A percentile compares a stretch with the other conserved stretches of the same genome.
Evolutionary conservation across 371 early-diverging fungal genomes (phyloP).

Genomic region (Rhizopus stolonifer): DNA sequence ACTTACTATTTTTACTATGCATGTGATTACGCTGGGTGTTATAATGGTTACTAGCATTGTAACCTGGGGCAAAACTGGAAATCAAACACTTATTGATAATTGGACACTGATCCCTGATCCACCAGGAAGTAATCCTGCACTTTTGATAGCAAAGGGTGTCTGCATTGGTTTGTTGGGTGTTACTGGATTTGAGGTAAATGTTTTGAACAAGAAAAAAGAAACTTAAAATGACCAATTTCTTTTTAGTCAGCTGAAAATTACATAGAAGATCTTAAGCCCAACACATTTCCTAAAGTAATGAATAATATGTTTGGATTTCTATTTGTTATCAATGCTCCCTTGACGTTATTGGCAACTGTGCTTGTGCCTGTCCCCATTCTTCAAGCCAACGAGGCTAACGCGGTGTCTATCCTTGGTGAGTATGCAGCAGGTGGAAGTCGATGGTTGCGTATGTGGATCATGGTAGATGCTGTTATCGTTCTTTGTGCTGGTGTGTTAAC

Average conservation of each 20-base stretch:
- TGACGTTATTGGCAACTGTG: slow-evolving; percentile 39
- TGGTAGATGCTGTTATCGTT: slow-evolving; percentile 59
- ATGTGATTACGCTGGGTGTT: slow-evolving; percentile 39
- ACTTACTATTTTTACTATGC: slow-evolving; percentile 40
- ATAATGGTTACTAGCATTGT: slow-evolving; percentile 44
- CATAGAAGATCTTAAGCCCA: slow-evolving; percentile 56
- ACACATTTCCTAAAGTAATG: slow-evolving; percentile 58
- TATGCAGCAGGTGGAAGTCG: slow-evolving; percentile 37
- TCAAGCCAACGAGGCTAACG: slow-evolving; percentile 36
- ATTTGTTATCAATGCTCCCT: slow-evolving; percentile 44
- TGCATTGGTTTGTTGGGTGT: slow-evolving; percentile 61
- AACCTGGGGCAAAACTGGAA: slow-evolving; percentile 38
- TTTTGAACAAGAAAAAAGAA: neutral
- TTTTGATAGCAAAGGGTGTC: slow-evolving; percentile 50
- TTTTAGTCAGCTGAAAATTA: slow-evolving; percentile 45
- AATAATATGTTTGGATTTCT: slow-evolving; percentile 56
- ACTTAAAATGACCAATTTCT: neutral
- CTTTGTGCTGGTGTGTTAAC: slow-evolving; percentile 62
- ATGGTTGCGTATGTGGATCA: slow-evolving; percentile 48
- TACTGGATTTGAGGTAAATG: slow-evolving; percentile 52
- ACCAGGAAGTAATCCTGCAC: slow-evolving; percentile 24
- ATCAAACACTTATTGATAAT: slow-evolving; percentile 39
- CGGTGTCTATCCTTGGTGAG: slow-evolving; percentile 46
- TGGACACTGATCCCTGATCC: slow-evolving; percentile 36
- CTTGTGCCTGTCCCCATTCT: slow-evolving; percentile 49